Conservation (phyloP, 2,329 filamentous ascomycete species). For the Colletotrichum orchidophilum region DNA sequence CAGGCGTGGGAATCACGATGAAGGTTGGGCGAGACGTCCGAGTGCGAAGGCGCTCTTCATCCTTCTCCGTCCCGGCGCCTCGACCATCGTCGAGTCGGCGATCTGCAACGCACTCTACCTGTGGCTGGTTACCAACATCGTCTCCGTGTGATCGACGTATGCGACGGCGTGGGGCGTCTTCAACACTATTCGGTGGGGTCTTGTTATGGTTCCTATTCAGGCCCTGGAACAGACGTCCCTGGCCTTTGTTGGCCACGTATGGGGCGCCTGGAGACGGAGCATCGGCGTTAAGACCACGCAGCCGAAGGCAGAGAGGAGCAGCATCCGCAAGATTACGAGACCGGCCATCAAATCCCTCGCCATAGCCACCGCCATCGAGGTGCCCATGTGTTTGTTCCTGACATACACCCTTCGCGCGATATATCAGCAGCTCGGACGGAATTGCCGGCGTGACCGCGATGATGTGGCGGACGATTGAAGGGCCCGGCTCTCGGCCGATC, state of each 20-base stretch:
- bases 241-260: constrained; percentile 73
- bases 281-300: constrained; percentile 38
- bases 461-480: constrained; percentile 73
- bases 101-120: constrained; percentile 76
- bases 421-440: constrained; percentile 63
- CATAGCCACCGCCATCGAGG: constrained; percentile 66
- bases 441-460: constrained; percentile 69
- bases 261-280: constrained; percentile 60
- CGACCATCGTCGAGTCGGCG: constrained; percentile 71
- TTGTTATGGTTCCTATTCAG: constrained; percentile 78
- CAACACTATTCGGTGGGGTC: constrained; percentile 77
- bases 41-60: constrained; percentile 55
- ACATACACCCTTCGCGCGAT: constrained; percentile 69
- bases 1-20: background rate
- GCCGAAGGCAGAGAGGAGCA: constrained; percentile 32
- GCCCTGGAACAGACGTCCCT: constrained; percentile 72
- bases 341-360: constrained; percentile 63
- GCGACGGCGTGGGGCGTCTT: constrained; percentile 80
- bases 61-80: constrained; percentile 64
- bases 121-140: constrained; percentile 73
- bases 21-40: constrained; percentile 42
- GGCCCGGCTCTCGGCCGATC: constrained; percentile 54
- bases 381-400: constrained; percentile 70
- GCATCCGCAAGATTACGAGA: constrained; percentile 50
- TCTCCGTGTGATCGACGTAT: constrained; percentile 70